phyloP scores from a whole-genome alignment of 139 green algal species.

The Raphidocelis subcapitata region DNA sequence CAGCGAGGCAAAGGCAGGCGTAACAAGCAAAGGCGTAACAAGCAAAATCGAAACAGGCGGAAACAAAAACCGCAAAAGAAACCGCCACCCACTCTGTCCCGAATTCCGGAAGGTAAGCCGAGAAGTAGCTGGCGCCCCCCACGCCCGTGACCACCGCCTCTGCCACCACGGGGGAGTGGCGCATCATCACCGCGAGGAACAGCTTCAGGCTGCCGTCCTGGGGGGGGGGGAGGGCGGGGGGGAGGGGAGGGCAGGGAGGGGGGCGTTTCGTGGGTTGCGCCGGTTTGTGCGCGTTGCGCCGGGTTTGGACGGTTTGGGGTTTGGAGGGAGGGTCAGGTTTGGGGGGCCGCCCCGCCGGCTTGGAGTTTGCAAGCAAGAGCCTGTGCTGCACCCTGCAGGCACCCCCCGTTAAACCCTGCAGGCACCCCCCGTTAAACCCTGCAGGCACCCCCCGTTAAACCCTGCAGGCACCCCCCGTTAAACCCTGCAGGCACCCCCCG shows the following conservation, averaged over 20 bases:
- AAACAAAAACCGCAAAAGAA: not conserved
- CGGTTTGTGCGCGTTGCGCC: too few relatives aligned
- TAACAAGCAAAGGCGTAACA: too few relatives aligned
- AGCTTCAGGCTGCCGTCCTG: conserved; percentile 75
- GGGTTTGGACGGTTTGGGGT: too few relatives aligned
- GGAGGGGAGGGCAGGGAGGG: too few relatives aligned
- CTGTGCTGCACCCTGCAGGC: too few relatives aligned
- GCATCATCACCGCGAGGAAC: conserved; percentile 81
- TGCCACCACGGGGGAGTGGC: conserved; percentile 39
- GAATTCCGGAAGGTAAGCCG: conserved; percentile 72
- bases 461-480: conserved; percentile 30
- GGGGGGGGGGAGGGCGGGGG: not conserved
- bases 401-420: too few relatives aligned
- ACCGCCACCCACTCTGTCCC: conserved; percentile 54
- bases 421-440: conserved; percentile 28
- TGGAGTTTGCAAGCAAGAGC: too few relatives aligned
- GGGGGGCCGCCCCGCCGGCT: too few relatives aligned
- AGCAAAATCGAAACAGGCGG: too few relatives aligned
- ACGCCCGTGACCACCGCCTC: conserved; percentile 61
- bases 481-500: too few relatives aligned
- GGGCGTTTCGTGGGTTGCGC: not conserved
- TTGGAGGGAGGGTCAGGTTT: too few relatives aligned
- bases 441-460: conserved; percentile 46
- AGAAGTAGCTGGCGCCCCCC: conserved; percentile 72
- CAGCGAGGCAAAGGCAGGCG: too few relatives aligned